Evolutionary conservation across 371 early-diverging fungal species (phyloP), one percentile per base, ranked within the genome.

Genomic region (Furculomyces boomerangus): DNA sequence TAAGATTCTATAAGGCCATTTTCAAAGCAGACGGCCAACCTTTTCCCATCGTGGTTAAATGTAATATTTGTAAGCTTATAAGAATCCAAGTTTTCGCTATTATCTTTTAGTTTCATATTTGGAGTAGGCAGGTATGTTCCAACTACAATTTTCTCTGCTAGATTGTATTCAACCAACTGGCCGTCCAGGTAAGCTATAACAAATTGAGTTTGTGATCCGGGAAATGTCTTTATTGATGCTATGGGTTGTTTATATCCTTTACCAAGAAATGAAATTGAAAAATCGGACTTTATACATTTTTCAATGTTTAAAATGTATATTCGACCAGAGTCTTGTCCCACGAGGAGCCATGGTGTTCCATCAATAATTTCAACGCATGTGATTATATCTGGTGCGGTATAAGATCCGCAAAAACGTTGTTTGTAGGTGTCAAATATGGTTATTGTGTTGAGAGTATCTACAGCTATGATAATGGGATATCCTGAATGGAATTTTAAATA

Each of bases 301-400:
- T 52, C 54, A 3, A 35, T 50, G 35, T 67, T 59, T 20, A 68
- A 59, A 67, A 68, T 65, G 39, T 68, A 68, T 43, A 67, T 53
- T 16, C 68, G 63, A n/a, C 68, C 68, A 18, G 37, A 32, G 2
- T 60, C 52, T 13, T 58, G 62, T 2, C 68, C 67, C 2, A 68
- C 45, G 13, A 67, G 26, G 43, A 68, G 49, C 68, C 68, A 68
- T 46, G 31, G 30, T 2, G 66, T 63, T 35, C 60, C 62, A 3
- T 56, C 30, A 29, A 68, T 31, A 30, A 55, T 32, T 41, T 55
- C 53, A 26, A 60, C 22, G 39, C 53, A 56, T 10, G 67, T 60
- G 10, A 67, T 58, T 35, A 45, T 26, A 1, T 56, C 35, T 1
- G 68, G 66, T 26, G 66, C 57, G 0, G 35, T 29, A 56, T 66